phyloP scores from a whole-genome alignment of 768 basidiomycete species.

The Leccinum obscurum region DNA sequence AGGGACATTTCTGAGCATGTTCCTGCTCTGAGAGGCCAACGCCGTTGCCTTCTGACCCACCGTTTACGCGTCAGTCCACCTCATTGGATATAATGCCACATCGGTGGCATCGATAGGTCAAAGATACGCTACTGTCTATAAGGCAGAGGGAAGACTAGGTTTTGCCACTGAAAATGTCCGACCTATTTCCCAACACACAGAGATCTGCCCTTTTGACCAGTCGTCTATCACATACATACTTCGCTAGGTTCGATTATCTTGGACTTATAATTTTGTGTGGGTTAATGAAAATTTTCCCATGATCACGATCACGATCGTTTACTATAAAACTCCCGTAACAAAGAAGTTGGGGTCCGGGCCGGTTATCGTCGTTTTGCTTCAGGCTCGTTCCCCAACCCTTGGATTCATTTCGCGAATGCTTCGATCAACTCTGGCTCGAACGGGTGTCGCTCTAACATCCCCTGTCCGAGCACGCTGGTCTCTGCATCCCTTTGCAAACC shows the following conservation, averaged over 20 bases:
- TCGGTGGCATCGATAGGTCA: not conserved
- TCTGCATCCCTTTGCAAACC: not conserved
- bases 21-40: not conserved
- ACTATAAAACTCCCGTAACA: not conserved
- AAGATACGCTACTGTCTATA: not conserved
- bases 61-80: not conserved
- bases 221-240: not conserved
- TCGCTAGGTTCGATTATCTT: not conserved
- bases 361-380: not conserved
- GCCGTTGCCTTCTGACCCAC: not conserved
- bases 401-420: slow-evolving; percentile 11
- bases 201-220: slow-evolving; percentile 21
- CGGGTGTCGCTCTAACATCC: not conserved
- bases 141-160: slow-evolving; percentile 3
- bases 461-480: not conserved
- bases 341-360: not conserved
- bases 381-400: not conserved
- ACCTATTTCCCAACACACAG: slow-evolving; percentile 35
- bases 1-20: not conserved
- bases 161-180: slow-evolving; percentile 31
- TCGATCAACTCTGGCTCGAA: slow-evolving; percentile 9
- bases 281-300: not conserved
- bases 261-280: not conserved
- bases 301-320: not conserved
- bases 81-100: not conserved